A percentile compares a stretch with the other conserved stretches of the same genome.
Conservation (phyloP, 2,329 filamentous ascomycete genomes). For the Cytospora mali region DNA sequence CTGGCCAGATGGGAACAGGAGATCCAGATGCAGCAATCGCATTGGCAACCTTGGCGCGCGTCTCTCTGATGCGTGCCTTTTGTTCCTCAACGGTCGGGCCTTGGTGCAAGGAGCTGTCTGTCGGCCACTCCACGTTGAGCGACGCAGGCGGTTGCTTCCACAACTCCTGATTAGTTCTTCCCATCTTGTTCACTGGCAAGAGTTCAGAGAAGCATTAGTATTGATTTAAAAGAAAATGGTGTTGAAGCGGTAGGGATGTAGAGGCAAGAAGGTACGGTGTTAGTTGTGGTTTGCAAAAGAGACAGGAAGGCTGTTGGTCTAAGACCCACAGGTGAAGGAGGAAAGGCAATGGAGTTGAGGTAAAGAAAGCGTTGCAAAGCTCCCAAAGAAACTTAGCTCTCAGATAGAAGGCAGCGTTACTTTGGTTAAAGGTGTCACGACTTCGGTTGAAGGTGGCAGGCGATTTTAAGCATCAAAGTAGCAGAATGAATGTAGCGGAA, state of each 20-base stretch:
- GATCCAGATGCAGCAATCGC: constrained; percentile 10
- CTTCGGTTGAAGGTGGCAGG: too few species aligned
- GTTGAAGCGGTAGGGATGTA: background rate
- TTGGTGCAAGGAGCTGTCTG: background rate
- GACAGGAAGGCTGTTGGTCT: background rate
- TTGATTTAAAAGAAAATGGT: background rate
- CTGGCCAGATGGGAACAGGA: constrained; percentile 6
- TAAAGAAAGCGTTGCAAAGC: background rate
- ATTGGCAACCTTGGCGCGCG: constrained; percentile 1
- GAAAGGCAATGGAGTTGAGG: background rate
- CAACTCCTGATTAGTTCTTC: constrained; percentile 6
- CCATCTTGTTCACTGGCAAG: background rate
- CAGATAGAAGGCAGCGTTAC: background rate
- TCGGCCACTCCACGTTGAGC: constrained; percentile 17
- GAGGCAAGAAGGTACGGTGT: background rate
- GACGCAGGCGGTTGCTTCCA: constrained; percentile 17
- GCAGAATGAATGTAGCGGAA: too few species aligned
- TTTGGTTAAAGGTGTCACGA: background rate
- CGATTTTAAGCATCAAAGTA: too few species aligned
- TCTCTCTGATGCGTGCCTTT: constrained; percentile 17
- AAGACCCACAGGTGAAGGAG: background rate
- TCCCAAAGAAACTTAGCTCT: background rate
- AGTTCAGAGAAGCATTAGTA: background rate
- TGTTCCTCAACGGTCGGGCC: constrained; percentile 19
- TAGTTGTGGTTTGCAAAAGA: background rate